Evolutionary conservation across 73 alveolate genomes (phyloP).

Genomic region (Breviolum minutum): DNA sequence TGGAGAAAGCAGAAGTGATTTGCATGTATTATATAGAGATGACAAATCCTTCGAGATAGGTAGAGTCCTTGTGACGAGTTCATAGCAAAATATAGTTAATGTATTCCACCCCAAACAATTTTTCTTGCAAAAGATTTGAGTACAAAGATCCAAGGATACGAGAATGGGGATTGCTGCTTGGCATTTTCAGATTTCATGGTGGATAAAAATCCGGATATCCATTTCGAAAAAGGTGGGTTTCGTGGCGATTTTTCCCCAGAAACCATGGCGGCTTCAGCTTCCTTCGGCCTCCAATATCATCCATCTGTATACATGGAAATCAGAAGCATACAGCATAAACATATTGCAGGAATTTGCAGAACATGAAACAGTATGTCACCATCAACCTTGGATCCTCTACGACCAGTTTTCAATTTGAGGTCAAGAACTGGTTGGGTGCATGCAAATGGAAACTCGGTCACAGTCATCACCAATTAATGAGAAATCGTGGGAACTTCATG

Average conservation of each 20-base stretch:
- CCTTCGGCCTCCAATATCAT: background rate
- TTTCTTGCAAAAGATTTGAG: no score
- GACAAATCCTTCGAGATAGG: no score
- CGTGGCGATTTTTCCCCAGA: background rate
- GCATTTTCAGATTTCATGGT: background rate
- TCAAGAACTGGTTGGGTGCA: slow-evolving; percentile 24
- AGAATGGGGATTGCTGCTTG: slow-evolving; percentile 20
- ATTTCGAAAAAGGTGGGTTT: background rate
- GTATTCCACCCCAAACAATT: no score
- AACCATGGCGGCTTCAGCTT: background rate
- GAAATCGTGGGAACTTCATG: background rate
- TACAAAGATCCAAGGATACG: background rate
- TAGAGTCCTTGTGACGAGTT: no score
- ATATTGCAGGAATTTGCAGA: background rate
- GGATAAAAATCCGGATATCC: no score
- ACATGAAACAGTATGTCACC: background rate
- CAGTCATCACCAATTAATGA: no score
- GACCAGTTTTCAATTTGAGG: background rate
- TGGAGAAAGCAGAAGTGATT: no score
- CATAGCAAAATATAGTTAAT: no score
- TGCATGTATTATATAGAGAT: no score
- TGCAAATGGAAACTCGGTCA: slow-evolving; percentile 24
- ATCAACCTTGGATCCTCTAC: background rate
- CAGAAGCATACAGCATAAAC: no score
- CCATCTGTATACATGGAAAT: background rate